Evolutionary conservation across 2,329 filamentous ascomycete genomes (phyloP), one percentile per base, ranked within the genome.

Genomic region (Paraphaeosphaeria minitans): DNA sequence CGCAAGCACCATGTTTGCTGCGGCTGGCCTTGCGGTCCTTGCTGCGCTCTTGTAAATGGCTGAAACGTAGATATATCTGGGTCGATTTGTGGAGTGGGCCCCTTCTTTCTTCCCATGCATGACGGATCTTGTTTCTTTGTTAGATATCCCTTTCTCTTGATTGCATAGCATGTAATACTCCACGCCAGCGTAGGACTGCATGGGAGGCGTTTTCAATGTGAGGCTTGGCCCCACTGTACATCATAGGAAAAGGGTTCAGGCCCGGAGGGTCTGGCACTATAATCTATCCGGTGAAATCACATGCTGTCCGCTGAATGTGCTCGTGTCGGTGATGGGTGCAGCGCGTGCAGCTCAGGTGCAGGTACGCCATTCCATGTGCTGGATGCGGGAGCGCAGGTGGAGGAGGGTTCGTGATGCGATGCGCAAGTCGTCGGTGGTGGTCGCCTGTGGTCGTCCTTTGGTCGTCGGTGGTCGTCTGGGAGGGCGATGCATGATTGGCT

Each of bases 41-140:
- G 62, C 62, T 47, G 65, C 62, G 31, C 51, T 73, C 19, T 55
- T 71, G 59, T 74, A 73, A 55, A 52, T 39, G 27, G 24, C 22
- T 39, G 47, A 19, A 46, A n/a, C 19, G 31, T 54, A 16, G 43
- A 42, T 57, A 57, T 58, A 51, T 42, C 53, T 59, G 51, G 54
- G 60, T 55, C 53, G 33, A 45, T 56, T 57, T 54, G 27, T 46
- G 51, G 58, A 57, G 58, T 51, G 46, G 51, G 41, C 58, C 58
- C 57, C 57, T 59, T 56, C 43, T 65, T 58, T 47, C 49, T 27
- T 56, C 49, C 39, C 54, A 55, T 29, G 33, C n/a, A 35, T 16
- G 39, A 24, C 53, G 22, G 47, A 50, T 57, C 29, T 51, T 33
- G 50, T 56, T 54, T 35, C 50, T 19, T 60, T 58, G 46, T 54